Percentiles rank a stretch among this genome's conserved stretches.
phyloP scores from a whole-genome alignment of 495 filamentous ascomycete genomes.

The Podospora didyma region DNA sequence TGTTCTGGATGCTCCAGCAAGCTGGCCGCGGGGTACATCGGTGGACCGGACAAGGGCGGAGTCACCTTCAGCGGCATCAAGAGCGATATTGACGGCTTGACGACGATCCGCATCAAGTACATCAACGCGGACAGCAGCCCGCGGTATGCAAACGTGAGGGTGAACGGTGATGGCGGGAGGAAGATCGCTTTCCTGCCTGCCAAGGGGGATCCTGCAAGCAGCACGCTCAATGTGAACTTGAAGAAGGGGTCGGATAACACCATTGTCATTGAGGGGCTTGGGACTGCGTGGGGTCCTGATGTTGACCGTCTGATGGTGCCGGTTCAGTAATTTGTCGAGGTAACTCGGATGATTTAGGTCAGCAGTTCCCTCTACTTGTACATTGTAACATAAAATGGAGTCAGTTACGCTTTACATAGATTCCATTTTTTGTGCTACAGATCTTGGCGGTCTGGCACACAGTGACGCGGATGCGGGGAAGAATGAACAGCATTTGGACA shows the following conservation, averaged over 20 bases:
- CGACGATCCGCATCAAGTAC: constrained; percentile 52
- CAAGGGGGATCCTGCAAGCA: constrained; percentile 28
- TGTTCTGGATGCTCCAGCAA: constrained; percentile 47
- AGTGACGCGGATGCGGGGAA: no score
- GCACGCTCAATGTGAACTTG: constrained; percentile 40
- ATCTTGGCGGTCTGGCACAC: no score
- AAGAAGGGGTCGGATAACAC: constrained; percentile 40
- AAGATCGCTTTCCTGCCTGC: constrained; percentile 48
- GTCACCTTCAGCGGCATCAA: constrained; percentile 42
- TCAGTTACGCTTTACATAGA: no score
- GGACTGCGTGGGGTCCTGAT: constrained; percentile 51
- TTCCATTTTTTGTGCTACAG: no score
- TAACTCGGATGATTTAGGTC: no score
- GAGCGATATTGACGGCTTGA: constrained; percentile 42
- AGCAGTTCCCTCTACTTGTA: no score
- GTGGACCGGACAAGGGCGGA: constrained; percentile 43
- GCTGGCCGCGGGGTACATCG: constrained; percentile 50
- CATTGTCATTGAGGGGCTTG: constrained; percentile 45
- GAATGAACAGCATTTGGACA: no score
- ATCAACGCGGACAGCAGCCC: constrained; percentile 49
- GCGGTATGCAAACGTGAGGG: constrained; percentile 49
- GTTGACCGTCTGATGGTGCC: constrained; percentile 55
- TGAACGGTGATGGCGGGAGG: constrained; percentile 48
- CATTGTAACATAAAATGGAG: no score
- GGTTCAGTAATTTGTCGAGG: constrained; percentile 18